Conservation (phyloP, 106 monocot genomes). For the Dendrobium huoshanense region DNA sequence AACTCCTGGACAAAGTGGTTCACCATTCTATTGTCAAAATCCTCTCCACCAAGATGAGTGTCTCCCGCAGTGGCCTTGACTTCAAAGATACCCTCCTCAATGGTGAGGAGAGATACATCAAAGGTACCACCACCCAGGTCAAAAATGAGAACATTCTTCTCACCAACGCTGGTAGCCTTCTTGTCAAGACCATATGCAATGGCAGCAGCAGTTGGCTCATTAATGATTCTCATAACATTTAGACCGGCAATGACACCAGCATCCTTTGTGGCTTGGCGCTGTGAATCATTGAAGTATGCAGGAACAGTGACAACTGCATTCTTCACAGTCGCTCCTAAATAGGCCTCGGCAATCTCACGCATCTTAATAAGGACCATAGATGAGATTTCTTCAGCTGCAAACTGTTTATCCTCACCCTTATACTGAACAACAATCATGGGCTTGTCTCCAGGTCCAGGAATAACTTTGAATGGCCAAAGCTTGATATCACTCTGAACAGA, state of each 20-base stretch:
- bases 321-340: constrained; percentile 18
- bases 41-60: constrained; percentile 42
- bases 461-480: constrained; percentile 45
- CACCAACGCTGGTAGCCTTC: constrained; percentile 40
- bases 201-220: constrained; percentile 37
- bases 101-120: constrained; percentile 41
- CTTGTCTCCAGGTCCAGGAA: constrained; percentile 35
- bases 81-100: constrained; percentile 46
- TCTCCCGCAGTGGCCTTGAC: constrained; percentile 43
- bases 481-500: constrained; percentile 41
- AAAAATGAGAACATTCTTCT: constrained; percentile 44
- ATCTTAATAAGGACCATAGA: constrained; percentile 32
- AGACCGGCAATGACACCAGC: constrained; percentile 55
- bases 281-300: constrained; percentile 41
- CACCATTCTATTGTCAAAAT: constrained; percentile 39
- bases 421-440: constrained; percentile 39
- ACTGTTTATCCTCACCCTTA: constrained; percentile 34
- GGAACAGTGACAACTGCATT: constrained; percentile 36
- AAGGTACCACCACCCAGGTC: constrained; percentile 38
- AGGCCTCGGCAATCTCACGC: constrained; percentile 32
- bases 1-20: constrained; percentile 41
- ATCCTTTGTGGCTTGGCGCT: constrained; percentile 61
- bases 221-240: constrained; percentile 14
- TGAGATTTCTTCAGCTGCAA: constrained; percentile 34
- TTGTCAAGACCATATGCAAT: constrained; percentile 50